These are phyloP conservation scores for Aspergillus pseudoterreus DNA, from an alignment of 2,329 filamentous ascomycete species.

Conservation along the genomic window DNA sequence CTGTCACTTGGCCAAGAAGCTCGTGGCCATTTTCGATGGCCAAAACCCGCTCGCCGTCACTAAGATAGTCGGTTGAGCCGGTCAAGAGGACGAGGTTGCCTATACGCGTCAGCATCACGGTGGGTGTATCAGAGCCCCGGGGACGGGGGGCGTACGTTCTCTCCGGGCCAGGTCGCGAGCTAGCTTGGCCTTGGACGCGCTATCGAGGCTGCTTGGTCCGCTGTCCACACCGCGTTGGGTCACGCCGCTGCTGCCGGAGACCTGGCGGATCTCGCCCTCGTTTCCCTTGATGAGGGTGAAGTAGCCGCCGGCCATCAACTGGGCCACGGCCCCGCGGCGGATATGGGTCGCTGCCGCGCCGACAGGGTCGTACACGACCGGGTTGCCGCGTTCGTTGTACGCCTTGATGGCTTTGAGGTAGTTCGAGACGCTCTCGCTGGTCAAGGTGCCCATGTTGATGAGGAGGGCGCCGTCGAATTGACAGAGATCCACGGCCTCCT, in stretches of 20 bases:
- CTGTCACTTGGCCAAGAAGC: slow-evolving; percentile 44
- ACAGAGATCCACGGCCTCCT: slow-evolving; percentile 78
- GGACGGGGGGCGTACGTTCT: slow-evolving; percentile 47
- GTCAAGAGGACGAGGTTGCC: slow-evolving; percentile 75
- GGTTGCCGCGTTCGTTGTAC: slow-evolving; percentile 73
- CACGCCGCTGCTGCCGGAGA: slow-evolving; percentile 55
- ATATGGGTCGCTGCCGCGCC: slow-evolving; percentile 79
- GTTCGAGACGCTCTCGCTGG: slow-evolving; percentile 67
- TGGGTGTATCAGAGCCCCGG: background rate
- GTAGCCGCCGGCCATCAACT: slow-evolving; percentile 68
- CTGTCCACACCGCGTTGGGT: slow-evolving; percentile 86
- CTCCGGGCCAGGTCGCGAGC: slow-evolving; percentile 64
- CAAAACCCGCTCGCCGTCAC: slow-evolving; percentile 66
- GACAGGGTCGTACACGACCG: slow-evolving; percentile 84
- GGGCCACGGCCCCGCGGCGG: slow-evolving; percentile 66
- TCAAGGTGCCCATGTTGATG: slow-evolving; percentile 93
- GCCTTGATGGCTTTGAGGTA: slow-evolving; percentile 71
- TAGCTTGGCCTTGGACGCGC: slow-evolving; percentile 57
- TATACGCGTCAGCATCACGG: slow-evolving; percentile 8
- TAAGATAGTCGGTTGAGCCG: slow-evolving; percentile 71
- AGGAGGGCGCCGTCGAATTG: slow-evolving; percentile 73
- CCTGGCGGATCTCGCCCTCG: slow-evolving; percentile 77
- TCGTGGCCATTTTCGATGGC: slow-evolving; percentile 73
- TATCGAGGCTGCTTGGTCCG: slow-evolving; percentile 52
- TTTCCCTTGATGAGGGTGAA: slow-evolving; percentile 93